phyloP scores from a whole-genome alignment of 306 rosid genomes.

The Inga laurina region DNA sequence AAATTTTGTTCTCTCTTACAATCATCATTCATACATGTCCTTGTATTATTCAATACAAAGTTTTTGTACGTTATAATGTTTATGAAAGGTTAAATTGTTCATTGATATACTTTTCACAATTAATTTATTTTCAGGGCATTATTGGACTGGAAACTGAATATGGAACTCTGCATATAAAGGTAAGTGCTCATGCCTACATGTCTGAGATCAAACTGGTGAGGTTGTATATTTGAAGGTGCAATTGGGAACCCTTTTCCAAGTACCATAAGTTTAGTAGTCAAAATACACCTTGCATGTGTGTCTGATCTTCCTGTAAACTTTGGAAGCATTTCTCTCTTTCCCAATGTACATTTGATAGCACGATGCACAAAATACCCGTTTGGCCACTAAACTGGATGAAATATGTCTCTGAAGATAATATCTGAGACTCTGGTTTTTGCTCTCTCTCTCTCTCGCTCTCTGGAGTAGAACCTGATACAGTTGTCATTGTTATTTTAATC shows the following conservation, averaged over 20 bases:
- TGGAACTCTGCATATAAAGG: conserved; percentile 88
- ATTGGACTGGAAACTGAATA: conserved; percentile 67
- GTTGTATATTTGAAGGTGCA: not conserved
- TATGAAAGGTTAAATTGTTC: conserved; percentile 20
- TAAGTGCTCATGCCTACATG: conserved; percentile 32
- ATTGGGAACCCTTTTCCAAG: not conserved
- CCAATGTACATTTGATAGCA: not conserved
- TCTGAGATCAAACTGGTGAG: not conserved
- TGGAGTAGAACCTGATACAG: not conserved
- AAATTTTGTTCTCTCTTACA: conserved; percentile 20
- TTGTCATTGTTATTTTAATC: not conserved
- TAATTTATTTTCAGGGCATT: conserved; percentile 62
- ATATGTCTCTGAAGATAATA: not conserved
- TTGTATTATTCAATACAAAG: conserved; percentile 10
- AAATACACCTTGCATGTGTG: conserved; percentile 4
- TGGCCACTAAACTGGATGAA: not conserved
- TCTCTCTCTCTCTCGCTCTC: not conserved
- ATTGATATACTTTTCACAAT: not conserved
- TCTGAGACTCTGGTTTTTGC: not conserved
- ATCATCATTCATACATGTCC: not conserved
- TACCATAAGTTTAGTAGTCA: not conserved
- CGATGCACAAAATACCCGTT: not conserved
- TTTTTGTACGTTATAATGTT: conserved; percentile 23
- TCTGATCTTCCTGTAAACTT: not conserved
- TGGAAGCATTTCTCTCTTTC: not conserved